Evolutionary conservation across 2,329 filamentous ascomycete species (phyloP), one percentile per base, ranked within the genome.

Genomic region (Calonectria leucothoes): DNA sequence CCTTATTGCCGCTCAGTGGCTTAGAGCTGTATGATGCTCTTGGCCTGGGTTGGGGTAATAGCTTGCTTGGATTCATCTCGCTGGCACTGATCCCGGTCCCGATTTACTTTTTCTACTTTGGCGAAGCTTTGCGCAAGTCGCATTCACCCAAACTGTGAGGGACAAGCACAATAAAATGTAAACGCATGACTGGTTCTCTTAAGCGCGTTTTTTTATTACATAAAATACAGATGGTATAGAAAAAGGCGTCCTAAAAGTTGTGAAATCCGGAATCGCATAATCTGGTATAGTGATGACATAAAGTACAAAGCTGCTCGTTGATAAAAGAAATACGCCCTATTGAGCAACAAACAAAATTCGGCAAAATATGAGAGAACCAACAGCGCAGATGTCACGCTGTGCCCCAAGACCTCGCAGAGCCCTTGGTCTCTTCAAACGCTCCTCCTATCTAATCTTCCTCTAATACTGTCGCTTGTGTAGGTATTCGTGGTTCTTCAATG

Each of bases 1-100:
- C 92, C 17, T 82, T 90, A 0, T 87, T 93, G 23, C 91, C 91
- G 0, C 82, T 93, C 15, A n/a, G 51, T 14, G 6, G 91, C 90
- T 20, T 91, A 90, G 0, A 84, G 85, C 4, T 83, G 75, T 83
- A 81, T 64, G 75, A 80, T 20, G 79, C 80, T 15, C 76, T 88
- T 14, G 85, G 75, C 83, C 91, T 76, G 78, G 91, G 80, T 76
- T 93, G 78, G 87, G 88, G 72, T 0, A 86, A 85, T 23, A 85
- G 83, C 23, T 69, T 87, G 35, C 80, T 87, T 64, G 86, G 79
- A 6, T 90, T 92, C 69, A 85, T 91, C 35, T 87, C 86, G 0
- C 71, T 90, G 5, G 86, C 81, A 0, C 63, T 86, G 49, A 75
- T 85, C 2, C 86, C 85, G 6, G 79, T 86, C 6, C 83, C 85